Conservation (phyloP, 2,329 filamentous ascomycete genomes). For the Aspergillus sojae region DNA sequence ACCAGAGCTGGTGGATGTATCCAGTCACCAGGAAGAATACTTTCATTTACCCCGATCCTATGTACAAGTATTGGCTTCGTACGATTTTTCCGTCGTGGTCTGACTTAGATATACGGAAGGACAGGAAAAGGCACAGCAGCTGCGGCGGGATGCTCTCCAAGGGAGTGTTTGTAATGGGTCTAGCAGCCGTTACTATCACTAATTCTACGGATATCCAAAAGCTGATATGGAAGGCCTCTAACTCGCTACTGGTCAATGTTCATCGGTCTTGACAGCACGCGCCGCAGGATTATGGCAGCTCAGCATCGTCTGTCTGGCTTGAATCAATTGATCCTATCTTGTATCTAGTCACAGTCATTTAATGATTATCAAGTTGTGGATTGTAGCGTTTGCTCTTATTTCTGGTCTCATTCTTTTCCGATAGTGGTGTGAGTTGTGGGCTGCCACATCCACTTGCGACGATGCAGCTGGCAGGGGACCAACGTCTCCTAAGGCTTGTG, state of each 20-base stretch:
- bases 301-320: neutral
- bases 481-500: no score
- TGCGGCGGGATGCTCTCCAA: neutral
- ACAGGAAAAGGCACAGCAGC: neutral
- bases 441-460: no score
- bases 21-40: conserved; percentile 20
- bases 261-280: neutral
- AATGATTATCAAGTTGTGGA: no score
- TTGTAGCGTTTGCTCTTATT: no score
- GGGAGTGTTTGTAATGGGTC: neutral
- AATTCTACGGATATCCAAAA: neutral
- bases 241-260: neutral
- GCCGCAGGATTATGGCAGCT: no score
- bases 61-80: conserved; percentile 23
- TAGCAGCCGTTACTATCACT: neutral
- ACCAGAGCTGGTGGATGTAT: neutral
- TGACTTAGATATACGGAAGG: neutral
- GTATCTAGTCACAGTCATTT: neutral
- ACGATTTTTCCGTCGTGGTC: conserved; percentile 11
- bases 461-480: no score
- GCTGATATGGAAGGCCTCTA: neutral
- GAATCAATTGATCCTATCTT: neutral
- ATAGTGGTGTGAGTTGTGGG: no score
- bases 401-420: no score
- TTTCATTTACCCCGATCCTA: conserved; percentile 23